Conservation (phyloP, 306 rosid species). For the Prunus padus region DNA sequence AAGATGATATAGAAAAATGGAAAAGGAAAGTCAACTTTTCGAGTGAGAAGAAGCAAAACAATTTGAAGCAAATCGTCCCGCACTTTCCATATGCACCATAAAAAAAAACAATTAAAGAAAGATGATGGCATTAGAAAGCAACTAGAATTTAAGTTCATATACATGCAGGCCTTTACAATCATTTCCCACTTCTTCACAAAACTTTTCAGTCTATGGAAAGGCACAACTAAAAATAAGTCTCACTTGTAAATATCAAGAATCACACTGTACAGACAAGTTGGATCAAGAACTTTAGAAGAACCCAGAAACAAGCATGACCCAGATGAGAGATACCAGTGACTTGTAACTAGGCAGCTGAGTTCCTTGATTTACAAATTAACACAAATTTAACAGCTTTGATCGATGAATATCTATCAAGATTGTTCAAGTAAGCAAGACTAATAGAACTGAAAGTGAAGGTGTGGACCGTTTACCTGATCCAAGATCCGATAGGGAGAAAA, state of each 20-base stretch:
- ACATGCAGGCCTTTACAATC: neutral
- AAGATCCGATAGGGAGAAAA: conserved; percentile 1
- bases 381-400: neutral
- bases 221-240: neutral
- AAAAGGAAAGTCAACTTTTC: neutral
- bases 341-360: neutral
- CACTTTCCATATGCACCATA: neutral
- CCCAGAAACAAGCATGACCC: neutral
- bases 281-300: neutral
- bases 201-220: neutral
- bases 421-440: neutral
- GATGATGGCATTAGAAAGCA: neutral
- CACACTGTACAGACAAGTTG: neutral
- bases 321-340: neutral
- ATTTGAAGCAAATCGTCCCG: neutral
- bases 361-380: neutral
- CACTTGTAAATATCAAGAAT: neutral
- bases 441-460: neutral
- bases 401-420: neutral
- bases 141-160: neutral
- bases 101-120: neutral
- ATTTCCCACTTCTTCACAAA: neutral
- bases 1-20: neutral
- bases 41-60: neutral
- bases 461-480: neutral